phyloP scores from a whole-genome alignment of 331 rosid species.

The Phaseolus coccineus region DNA sequence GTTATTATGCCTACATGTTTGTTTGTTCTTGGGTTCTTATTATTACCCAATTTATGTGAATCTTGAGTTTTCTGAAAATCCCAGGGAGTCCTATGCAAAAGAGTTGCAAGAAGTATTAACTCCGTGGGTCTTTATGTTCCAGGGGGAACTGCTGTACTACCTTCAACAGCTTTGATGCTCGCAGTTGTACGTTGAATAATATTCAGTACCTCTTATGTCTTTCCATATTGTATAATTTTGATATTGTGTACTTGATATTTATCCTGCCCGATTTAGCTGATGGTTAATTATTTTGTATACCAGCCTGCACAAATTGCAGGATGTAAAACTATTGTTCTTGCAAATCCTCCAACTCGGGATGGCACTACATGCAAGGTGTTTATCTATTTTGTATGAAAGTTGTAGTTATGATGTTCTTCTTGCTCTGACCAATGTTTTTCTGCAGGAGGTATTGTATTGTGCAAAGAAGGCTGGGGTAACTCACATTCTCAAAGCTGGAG shows the following conservation, averaged over 20 bases:
- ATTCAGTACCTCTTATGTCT: constrained; percentile 14
- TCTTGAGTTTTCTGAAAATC: constrained; percentile 46
- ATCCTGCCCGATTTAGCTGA: constrained; percentile 44
- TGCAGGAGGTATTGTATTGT: constrained; percentile 94
- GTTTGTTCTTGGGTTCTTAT: constrained; percentile 17
- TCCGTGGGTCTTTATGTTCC: constrained; percentile 99
- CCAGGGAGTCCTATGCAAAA: constrained; percentile 97
- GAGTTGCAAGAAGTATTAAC: constrained; percentile 90
- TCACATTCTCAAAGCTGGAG: constrained; percentile 98
- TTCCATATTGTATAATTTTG: constrained; percentile 13
- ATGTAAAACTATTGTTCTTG: constrained; percentile 91
- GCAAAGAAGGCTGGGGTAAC: constrained; percentile 98
- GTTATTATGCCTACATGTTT: constrained; percentile 22
- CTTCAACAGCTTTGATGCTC: constrained; percentile 98
- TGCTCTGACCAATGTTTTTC: constrained; percentile 40
- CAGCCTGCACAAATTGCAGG: constrained; percentile 99
- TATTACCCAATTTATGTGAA: constrained; percentile 23
- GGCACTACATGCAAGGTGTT: constrained; percentile 91
- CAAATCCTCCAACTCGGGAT: constrained; percentile 88
- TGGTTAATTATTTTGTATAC: constrained; percentile 34
- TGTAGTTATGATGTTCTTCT: constrained; percentile 23
- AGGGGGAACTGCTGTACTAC: constrained; percentile 99
- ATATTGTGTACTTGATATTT: constrained; percentile 12
- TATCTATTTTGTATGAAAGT: constrained; percentile 36
- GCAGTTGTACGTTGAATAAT: constrained; percentile 76